phyloP scores from a whole-genome alignment of 306 rosid species.

The Argentina anserina region DNA sequence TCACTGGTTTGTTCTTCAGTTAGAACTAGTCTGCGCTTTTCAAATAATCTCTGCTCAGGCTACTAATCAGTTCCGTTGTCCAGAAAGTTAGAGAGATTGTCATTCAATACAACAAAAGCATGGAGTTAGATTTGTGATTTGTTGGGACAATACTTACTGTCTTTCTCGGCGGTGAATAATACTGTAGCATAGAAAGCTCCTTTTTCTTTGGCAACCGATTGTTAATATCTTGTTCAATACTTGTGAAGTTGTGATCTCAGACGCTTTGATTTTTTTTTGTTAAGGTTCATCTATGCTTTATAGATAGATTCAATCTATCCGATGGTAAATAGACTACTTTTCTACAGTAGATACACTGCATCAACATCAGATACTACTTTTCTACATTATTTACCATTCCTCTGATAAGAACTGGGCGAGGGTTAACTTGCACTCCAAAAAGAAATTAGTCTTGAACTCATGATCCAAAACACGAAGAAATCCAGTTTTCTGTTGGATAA shows the following conservation, averaged over 20 bases:
- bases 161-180: conserved; percentile 5
- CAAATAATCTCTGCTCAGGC: not conserved
- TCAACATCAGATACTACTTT: not conserved
- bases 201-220: not conserved
- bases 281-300: not conserved
- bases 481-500: no score
- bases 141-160: not conserved
- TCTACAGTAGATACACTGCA: not conserved
- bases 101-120: not conserved
- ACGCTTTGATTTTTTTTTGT: not conserved
- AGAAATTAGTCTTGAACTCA: not conserved
- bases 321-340: no score
- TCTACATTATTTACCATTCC: not conserved
- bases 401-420: not conserved
- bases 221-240: not conserved
- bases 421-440: not conserved
- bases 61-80: not conserved
- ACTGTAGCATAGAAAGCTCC: not conserved
- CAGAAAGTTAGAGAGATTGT: not conserved
- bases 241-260: not conserved
- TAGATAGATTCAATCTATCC: no score
- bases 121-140: not conserved
- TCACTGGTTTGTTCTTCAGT: not conserved
- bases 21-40: not conserved
- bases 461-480: not conserved